A percentile compares a stretch with the other conserved stretches of the same genome.
Evolutionary conservation across 2,329 filamentous ascomycete genomes (phyloP).

Genomic region (Monosporascus cannonballus): DNA sequence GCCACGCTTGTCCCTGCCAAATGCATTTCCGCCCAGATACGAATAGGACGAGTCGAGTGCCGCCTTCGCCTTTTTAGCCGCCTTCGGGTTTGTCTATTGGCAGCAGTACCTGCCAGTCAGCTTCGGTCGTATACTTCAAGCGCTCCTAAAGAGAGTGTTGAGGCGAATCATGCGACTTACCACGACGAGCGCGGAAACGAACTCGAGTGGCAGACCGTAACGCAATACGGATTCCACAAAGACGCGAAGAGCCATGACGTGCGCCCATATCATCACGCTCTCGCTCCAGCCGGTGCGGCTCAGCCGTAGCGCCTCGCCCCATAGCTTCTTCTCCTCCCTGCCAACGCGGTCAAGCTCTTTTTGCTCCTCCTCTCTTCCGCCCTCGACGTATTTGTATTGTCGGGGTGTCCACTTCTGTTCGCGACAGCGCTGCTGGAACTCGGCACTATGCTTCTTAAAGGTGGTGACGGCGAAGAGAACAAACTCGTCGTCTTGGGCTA

Average conservation of each 20-base stretch:
- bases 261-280: slow-evolving; percentile 91
- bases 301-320: slow-evolving; percentile 83
- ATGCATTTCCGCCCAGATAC: slow-evolving; percentile 90
- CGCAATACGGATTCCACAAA: slow-evolving; percentile 98
- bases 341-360: slow-evolving; percentile 77
- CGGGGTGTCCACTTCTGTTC: slow-evolving; percentile 93
- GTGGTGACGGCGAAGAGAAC: slow-evolving; percentile 81
- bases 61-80: slow-evolving; percentile 70
- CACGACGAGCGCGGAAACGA: slow-evolving; percentile 77
- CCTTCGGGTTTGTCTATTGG: slow-evolving; percentile 71
- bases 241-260: slow-evolving; percentile 82
- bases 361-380: slow-evolving; percentile 82
- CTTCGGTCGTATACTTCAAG: background rate
- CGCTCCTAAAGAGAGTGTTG: background rate
- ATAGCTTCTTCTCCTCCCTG: slow-evolving; percentile 84
- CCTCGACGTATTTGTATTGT: slow-evolving; percentile 89
- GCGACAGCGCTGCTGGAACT: slow-evolving; percentile 87
- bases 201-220: slow-evolving; percentile 88
- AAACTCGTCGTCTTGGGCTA: slow-evolving; percentile 86
- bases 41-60: slow-evolving; percentile 79
- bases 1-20: slow-evolving; percentile 89
- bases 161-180: slow-evolving; percentile 44
- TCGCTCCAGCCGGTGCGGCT: slow-evolving; percentile 93
- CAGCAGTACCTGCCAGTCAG: background rate
- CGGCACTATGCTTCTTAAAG: slow-evolving; percentile 84